Evolutionary conservation across 1,284 basidiomycete genomes (phyloP), one percentile per base, ranked within the genome.

Genomic region (Lignosus rhinocerotis): DNA sequence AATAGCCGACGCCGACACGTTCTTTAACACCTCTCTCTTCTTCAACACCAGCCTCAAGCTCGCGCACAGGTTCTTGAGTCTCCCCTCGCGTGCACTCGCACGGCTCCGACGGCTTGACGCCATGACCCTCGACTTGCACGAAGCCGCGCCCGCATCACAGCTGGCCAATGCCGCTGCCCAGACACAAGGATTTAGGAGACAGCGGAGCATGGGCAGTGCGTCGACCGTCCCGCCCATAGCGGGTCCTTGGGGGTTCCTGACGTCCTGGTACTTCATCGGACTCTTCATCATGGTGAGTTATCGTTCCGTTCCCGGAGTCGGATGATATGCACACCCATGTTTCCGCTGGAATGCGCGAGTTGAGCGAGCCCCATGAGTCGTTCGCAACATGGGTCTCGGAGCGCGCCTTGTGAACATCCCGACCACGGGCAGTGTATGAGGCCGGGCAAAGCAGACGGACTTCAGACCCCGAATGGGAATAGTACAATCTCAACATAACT

Each of bases 191-290:
- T 58, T 44, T 41, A 41, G 56, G 47, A 53, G 51, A 16, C 56
- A 58, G 12, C 49, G 56, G 47, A 49, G 38, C 32, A 43, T 39
- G 45, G 39, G 47, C 11, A 34, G 51, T 21, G 56, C 45, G 9
- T 8, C 50, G 32, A 25, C 19, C 16, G 33, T 36, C n/a, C 43
- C 56, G 11, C 46, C 57, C 3, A 74, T 85, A 49, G 83, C 85
- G 1, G 84, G 84, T 0, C 85, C 85, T 0, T 86, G 83, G 79
- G 84, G 78, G 0, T 90, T 90, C 75, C 76, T 88, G 56, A 87
- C 85, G 0, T 88, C 86, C 12, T 81, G 85, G 2, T 91, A 91
- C 70, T 81, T 86, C 62, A 62, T 87, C 39, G 87, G 82, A 0
- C 70, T 91, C 50, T 70, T 90, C 60, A 62, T 84, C 38, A 83